Evolutionary conservation across 169 alveolate species (phyloP).

Genomic region (Blepharisma undulans): DNA sequence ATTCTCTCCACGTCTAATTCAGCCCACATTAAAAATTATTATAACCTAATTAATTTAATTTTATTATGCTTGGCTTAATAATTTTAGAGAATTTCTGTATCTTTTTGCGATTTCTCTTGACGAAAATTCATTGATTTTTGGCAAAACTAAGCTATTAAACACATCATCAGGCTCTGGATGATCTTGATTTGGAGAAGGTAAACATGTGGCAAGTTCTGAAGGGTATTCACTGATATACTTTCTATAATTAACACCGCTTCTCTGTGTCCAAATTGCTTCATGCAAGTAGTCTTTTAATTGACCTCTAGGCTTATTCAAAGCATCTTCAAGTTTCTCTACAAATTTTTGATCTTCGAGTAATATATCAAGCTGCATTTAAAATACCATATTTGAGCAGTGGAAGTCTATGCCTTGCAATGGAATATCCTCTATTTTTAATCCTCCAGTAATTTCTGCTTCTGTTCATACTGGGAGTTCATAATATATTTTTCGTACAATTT

Average conservation of each 20-base stretch:
- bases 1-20: not conserved
- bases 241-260: not conserved
- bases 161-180: not conserved
- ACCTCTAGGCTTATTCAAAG: not conserved
- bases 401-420: conserved; percentile 6
- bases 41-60: not conserved
- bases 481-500: not conserved
- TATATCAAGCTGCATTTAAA: not conserved
- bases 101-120: not conserved
- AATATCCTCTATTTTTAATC: not conserved
- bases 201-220: not conserved
- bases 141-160: not conserved
- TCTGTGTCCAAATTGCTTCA: not conserved
- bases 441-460: not conserved
- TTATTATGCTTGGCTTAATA: not conserved
- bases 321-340: not conserved
- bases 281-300: not conserved
- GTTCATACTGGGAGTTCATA: not conserved
- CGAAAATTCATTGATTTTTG: not conserved
- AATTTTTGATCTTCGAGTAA: not conserved
- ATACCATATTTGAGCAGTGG: conserved; percentile 17
- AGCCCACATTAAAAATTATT: not conserved
- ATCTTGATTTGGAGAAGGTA: not conserved
- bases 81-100: not conserved
- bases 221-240: not conserved